Base-by-base conservation (phyloP, 2,329 filamentous ascomycete genomes). In the Fusarium sp. region DNA sequence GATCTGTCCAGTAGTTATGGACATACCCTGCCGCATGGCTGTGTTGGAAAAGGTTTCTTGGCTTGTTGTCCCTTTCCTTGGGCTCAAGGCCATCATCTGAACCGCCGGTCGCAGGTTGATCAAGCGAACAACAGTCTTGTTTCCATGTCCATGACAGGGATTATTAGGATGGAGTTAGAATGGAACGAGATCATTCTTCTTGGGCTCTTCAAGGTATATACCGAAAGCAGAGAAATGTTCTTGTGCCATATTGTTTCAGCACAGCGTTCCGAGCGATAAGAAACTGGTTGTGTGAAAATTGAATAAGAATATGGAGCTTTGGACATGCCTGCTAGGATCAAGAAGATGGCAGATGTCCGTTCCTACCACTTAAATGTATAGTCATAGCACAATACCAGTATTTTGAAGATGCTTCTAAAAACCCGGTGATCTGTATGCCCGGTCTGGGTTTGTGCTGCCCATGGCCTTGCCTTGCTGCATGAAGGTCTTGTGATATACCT, bases 161-260 rank as follows among this genome's bases (percentile, higher is more conserved):
- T 27, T 27, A 27, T 27, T 6, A 27, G 27, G 27, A 27, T 27
- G 27, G 81, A 90, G 87, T 27, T 92, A 83, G 74, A 90, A 92
- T 3, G 85, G 85, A 11, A 90, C 77, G 12, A 91, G 84, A 41
- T 88, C 84, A 41, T 82, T 82, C 80, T 91, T 92, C 33, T 84
- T 82, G 3, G 90, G 90, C 71, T 93, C 90, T 45, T 90, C 83
- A 11, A 92, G 82, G 52, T 87, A 93, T 88, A 55, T 87, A 85
- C 76, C 93, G 92, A 83, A 83, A 84, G 68, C 77, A 81, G 29
- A 83, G 67, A 17, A 74, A 56, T 6, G 65, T 65, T 8, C 70
- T 66, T 20, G 74, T 4, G 20, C 65, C 70, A 22, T 80, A 72
- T 13, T 72, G 63, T 39, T 81, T 80, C 41, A 87, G 73, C 38